Evolutionary conservation across 164 flowering plant genomes (phyloP), one percentile per base, ranked within the genome.

Genomic region (Aristolochia californica): DNA sequence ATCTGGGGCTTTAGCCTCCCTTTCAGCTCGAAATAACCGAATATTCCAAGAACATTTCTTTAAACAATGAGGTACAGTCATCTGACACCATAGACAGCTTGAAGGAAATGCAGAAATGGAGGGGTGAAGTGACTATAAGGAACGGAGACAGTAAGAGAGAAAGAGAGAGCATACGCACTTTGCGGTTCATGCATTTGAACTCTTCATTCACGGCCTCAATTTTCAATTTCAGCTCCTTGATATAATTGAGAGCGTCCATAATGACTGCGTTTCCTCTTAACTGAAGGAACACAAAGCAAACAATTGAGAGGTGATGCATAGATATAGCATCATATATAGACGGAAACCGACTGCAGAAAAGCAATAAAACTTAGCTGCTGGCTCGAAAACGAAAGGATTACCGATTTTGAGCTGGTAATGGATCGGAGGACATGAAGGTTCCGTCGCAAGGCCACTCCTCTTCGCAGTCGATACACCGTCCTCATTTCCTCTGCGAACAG

Each of bases 171-270:
- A n/a, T n/a, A 67, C 71, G 44, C 68, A 34, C 40, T 34, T 34
- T 34, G 40, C 9, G 40, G 62, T 62, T 53, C 10, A 26, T 55
- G 59, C 64, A 77, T n/a, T n/a, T n/a, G n/a, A n/a, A n/a, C 34
- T 74, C 75, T 65, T 67, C 74, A 62, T 62, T 57, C 58, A 77
- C 53, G 13, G 74, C 73, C 25, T 78, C 77, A 38, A 83, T 22
- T 62, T 68, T 67, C 62, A 68, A 70, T 49, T 64, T 73, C 66
- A 83, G 60, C 38, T 67, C 62, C 49, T 62, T 61, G 16, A 83
- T 75, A 66, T 77, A 61, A 58, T 68, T 59, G 48, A 77, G 56
- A 56, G 77, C 70, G 53, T 77, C 80, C 71, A 63, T 56, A 59
- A 73, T 45, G 27, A 72, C 70, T 22, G 68, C 66, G 34, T 60